Evolutionary conservation across 2,329 filamentous ascomycete species (phyloP).

Genomic region (Phyllosticta citrichinensis): DNA sequence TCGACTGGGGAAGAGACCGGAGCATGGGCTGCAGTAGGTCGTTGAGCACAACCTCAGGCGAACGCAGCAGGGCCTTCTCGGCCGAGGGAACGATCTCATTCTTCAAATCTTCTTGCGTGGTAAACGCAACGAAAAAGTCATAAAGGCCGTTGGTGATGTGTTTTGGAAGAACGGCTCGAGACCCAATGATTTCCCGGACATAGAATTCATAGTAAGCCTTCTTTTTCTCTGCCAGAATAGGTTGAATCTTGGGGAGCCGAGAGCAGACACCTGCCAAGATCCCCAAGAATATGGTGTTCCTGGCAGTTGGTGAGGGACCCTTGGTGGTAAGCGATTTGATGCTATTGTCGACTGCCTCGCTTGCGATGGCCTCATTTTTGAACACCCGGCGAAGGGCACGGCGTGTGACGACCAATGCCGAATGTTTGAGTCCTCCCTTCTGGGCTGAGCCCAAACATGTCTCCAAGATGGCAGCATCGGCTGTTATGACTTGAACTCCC

Average conservation of each 20-base stretch:
- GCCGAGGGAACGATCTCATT: constrained; percentile 69
- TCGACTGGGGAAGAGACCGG: constrained; percentile 52
- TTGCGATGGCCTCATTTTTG: constrained; percentile 45
- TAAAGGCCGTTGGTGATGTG: constrained; percentile 64
- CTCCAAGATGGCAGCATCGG: constrained; percentile 65
- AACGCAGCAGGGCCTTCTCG: constrained; percentile 79
- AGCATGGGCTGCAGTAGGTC: constrained; percentile 68
- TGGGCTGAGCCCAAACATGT: constrained; percentile 52
- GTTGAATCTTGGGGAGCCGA: constrained; percentile 54
- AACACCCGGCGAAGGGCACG: constrained; percentile 70
- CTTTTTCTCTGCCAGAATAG: constrained; percentile 56
- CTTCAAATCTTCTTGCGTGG: constrained; percentile 62
- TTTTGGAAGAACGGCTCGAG: constrained; percentile 57
- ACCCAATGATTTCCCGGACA: constrained; percentile 72
- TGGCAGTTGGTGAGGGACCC: constrained; percentile 50
- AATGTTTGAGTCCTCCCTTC: constrained; percentile 56
- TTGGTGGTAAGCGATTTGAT: constrained; percentile 62
- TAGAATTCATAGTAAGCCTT: constrained; percentile 73
- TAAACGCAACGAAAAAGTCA: constrained; percentile 75
- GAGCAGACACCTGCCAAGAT: constrained; percentile 79
- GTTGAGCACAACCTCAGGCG: constrained; percentile 79
- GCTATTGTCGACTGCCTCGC: constrained; percentile 52
- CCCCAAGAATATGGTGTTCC: constrained; percentile 69
- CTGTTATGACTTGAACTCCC: constrained; percentile 54
- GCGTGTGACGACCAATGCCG: constrained; percentile 67